A percentile compares a stretch with the other conserved stretches of the same genome.
phyloP scores from a whole-genome alignment of 2,329 filamentous ascomycete species.

The Cadophora malorum region DNA sequence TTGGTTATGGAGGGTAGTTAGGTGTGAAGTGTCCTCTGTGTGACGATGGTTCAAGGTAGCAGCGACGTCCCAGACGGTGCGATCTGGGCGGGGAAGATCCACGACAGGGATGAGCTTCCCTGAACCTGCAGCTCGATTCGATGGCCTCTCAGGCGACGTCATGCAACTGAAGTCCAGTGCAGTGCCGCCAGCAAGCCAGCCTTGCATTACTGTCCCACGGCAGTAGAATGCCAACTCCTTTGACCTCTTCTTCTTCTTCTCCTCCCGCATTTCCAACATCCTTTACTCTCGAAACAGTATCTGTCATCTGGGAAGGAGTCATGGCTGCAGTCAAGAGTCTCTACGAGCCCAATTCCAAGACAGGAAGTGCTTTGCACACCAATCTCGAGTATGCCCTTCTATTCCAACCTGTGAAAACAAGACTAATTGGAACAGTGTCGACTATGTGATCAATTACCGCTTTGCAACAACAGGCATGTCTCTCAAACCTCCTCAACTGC shows the following conservation, averaged over 20 bases:
- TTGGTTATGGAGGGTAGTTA: neutral
- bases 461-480: slow-evolving; percentile 52
- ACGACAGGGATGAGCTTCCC: slow-evolving; percentile 28
- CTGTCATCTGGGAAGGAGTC: slow-evolving; percentile 23
- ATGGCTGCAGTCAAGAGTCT: slow-evolving; percentile 42
- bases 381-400: slow-evolving; percentile 52
- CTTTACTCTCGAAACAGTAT: slow-evolving; percentile 23
- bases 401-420: neutral
- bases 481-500: slow-evolving; percentile 9
- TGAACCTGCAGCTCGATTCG: slow-evolving; percentile 3
- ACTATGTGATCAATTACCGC: slow-evolving; percentile 86
- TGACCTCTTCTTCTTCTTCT: slow-evolving; percentile 16
- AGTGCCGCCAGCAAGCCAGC: neutral
- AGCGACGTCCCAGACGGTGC: neutral
- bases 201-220: slow-evolving; percentile 9
- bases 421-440: slow-evolving; percentile 61
- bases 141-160: slow-evolving; percentile 28
- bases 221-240: slow-evolving; percentile 31
- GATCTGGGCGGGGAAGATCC: slow-evolving; percentile 18
- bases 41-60: neutral
- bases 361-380: slow-evolving; percentile 38
- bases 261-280: slow-evolving; percentile 21
- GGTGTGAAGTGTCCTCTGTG: slow-evolving; percentile 3
- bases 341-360: slow-evolving; percentile 34
- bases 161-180: slow-evolving; percentile 14